Percentiles rank a stretch among this genome's conserved stretches.
These are phyloP conservation scores for Pulveroboletus sp. DNA, from an alignment of 768 basidiomycete genomes.

Conservation along the genomic window DNA sequence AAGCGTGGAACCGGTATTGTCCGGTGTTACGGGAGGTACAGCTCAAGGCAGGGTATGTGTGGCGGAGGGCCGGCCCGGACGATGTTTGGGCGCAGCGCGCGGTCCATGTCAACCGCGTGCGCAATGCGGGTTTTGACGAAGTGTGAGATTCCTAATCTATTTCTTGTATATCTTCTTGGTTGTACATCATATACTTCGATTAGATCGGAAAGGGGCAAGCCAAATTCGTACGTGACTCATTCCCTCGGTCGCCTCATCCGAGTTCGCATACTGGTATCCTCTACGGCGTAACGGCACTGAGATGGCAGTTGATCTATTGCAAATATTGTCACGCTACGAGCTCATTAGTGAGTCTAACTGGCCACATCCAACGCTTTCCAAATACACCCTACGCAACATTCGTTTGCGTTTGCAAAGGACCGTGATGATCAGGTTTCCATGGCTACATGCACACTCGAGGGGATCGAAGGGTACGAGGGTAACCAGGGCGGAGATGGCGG, in stretches of 20 bases:
- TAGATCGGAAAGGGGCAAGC: constrained; percentile 3
- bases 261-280: too few species aligned
- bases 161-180: background rate
- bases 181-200: background rate
- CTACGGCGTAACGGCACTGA: too few species aligned
- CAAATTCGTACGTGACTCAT: constrained; percentile 19
- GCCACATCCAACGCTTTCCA: too few species aligned
- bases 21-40: constrained; percentile 39
- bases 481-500: too few species aligned
- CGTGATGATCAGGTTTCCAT: too few species aligned
- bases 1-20: constrained; percentile 45
- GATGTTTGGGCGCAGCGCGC: constrained; percentile 35
- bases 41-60: constrained; percentile 37
- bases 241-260: background rate
- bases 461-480: too few species aligned
- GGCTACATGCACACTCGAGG: too few species aligned
- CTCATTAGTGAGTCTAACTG: too few species aligned
- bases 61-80: constrained; percentile 37
- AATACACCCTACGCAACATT: too few species aligned
- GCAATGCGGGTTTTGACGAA: constrained; percentile 20
- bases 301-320: too few species aligned
- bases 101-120: constrained; percentile 4
- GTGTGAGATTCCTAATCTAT: background rate
- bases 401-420: too few species aligned
- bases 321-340: too few species aligned